Evolutionary conservation across 2,329 filamentous ascomycete species (phyloP), one percentile per base, ranked within the genome.

Genomic region (Incumbomyces lentus): DNA sequence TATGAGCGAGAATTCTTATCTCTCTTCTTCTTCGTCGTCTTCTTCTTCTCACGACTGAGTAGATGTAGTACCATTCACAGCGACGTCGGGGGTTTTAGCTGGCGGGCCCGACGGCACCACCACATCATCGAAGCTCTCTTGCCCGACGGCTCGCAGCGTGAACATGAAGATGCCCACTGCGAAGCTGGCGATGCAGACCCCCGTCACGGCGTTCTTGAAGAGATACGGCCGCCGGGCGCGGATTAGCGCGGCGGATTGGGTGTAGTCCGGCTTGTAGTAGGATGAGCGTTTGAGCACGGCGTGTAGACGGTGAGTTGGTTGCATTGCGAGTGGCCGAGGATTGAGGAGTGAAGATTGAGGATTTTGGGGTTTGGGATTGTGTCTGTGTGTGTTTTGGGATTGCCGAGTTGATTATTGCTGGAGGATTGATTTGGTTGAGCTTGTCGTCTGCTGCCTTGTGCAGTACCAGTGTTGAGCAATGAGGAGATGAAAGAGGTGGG

Each of bases 121-220:
- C 58, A 96, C 89, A 63, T 98, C 92, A 48, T 89, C 86, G 69
- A 98, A 98, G 56, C 95, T 86, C 66, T 96, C 92, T 68, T 96
- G 92, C 36, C 90, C 87, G 61, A 98, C 85, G 46, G 86, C 87
- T 55, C 74, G 78, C 62, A 98, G 83, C 35, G 82, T 86, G 64
- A 78, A 85, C 46, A 74, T 68, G 61, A 85, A 98, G 58, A 98
- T 84, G 53, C 80, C 79, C 53, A 86, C 74, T n/a, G 86, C 81
- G 56, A 96, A 80, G 16, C 73, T 74, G 55, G 84, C 73, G 40
- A 96, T 75, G 12, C 73, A 78, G n/a, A 84, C 61, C 14, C 92
- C 92, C 1, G 88, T 87, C 50, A 90, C 59, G 22, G 83, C 75
- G 67, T 98, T 98, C 72, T 85, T 93, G 66, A 95, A 69, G 34